Conservation (phyloP, 148 eudicot species). For the Polygonum maritimum region DNA sequence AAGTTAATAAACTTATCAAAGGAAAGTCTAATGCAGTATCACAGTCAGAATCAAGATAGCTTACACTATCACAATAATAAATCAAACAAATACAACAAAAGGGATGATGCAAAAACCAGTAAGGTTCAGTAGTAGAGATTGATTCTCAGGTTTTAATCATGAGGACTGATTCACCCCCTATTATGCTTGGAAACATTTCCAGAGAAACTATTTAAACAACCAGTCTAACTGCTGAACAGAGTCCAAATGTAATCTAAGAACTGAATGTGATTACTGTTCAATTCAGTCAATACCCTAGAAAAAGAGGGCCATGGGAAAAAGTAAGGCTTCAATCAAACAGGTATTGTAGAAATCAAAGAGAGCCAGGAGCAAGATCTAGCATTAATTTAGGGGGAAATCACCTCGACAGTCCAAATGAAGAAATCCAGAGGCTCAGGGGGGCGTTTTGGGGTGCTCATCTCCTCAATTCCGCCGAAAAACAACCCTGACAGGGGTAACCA, state of each 20-base stretch:
- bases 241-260: background rate
- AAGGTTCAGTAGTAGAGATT: background rate
- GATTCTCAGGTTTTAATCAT: background rate
- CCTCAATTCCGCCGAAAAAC: constrained; percentile 10
- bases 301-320: background rate
- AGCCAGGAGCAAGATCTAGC: background rate
- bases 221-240: background rate
- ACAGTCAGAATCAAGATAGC: background rate
- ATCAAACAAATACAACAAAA: background rate
- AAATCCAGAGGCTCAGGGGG: constrained; percentile 63
- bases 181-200: background rate
- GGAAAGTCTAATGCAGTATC: background rate
- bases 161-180: background rate
- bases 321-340: background rate
- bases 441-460: constrained; percentile 54
- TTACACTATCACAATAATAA: background rate
- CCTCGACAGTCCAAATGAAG: constrained; percentile 75
- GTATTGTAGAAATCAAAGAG: background rate
- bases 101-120: background rate
- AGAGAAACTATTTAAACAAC: background rate
- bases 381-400: constrained; percentile 7
- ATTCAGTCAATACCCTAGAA: background rate
- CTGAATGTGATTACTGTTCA: background rate
- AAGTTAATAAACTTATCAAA: background rate
- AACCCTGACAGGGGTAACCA: background rate